A percentile compares a stretch with the other conserved stretches of the same genome.
Conservation (phyloP, 2,329 filamentous ascomycete genomes). For the Blumeriella jaapii region DNA sequence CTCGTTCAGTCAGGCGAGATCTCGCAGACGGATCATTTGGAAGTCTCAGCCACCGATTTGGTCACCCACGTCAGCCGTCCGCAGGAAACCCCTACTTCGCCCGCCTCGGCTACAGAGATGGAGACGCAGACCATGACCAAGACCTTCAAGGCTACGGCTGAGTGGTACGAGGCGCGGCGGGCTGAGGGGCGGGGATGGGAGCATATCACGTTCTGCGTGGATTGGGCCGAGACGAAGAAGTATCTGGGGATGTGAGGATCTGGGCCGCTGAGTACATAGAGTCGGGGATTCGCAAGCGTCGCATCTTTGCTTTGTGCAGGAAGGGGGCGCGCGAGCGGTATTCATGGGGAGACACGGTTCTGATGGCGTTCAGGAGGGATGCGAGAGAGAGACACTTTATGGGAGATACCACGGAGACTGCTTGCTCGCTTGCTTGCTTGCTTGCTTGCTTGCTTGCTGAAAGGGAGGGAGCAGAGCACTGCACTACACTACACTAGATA, state of each 20-base stretch:
- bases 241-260: background rate
- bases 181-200: background rate
- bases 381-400: background rate
- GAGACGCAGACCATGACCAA: background rate
- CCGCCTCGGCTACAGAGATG: background rate
- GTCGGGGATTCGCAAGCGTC: background rate
- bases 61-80: background rate
- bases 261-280: background rate
- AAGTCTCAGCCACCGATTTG: too few relatives aligned
- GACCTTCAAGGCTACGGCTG: background rate
- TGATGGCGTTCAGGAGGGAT: background rate
- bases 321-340: background rate
- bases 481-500: too few relatives aligned
- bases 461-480: too few relatives aligned
- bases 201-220: background rate
- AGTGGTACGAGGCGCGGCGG: background rate
- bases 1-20: too few relatives aligned
- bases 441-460: background rate
- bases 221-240: conserved; percentile 1
- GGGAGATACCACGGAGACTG: background rate
- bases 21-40: too few relatives aligned
- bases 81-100: background rate
- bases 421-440: background rate
- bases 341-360: background rate
- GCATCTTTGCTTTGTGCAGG: background rate